Evolutionary conservation across 768 basidiomycete genomes (phyloP), one percentile per base, ranked within the genome.

Genomic region (Aureoboletus auriporus): DNA sequence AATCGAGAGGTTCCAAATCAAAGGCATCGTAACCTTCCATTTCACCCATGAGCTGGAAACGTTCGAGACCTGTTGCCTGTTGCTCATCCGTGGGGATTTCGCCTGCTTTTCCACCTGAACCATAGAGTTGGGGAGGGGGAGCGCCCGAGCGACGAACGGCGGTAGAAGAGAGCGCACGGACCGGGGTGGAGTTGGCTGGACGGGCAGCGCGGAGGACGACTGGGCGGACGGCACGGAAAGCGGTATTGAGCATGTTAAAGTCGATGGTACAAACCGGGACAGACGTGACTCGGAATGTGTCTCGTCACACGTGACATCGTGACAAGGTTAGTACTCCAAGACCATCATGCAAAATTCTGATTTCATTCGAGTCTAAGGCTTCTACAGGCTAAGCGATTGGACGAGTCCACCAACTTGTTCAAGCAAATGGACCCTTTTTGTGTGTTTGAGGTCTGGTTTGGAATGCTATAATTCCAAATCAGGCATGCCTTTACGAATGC

Each of bases 21-120:
- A 99, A 99, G 44, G 93, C 80, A 38, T 90, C 84, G 45, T 93
- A 71, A 46, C 93, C 94, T 68, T 92, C 83, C 61, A 93, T 73
- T 53, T 92, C 85, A 62, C 88, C 93, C 45, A 97, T 72, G 42
- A 96, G 74, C 71, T 99, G 91, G 64, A 96, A 82, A 70, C 95
- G 91, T 70, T 97, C 94, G 47, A 97, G 76, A 82, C 95, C 95
- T 58, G 95, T 99, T 13, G 94, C 82, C 71, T 99, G 95, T 55
- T 89, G 80, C 55, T 84, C 75, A 70, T 92, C 89, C 50, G 87
- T 88, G 45, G 93, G 84, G 55, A 92, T 80, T 58, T 82, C 77
- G 44, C 89, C 86, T 28, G 80, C 48, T 65, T 86, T 83, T 61
- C 77, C 80, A 64, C 90, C 90, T 43, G 77, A 62, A 54, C 90